Evolutionary conservation across 805 yeast genomes (phyloP).

Genomic region (Saturnispora bothae): DNA sequence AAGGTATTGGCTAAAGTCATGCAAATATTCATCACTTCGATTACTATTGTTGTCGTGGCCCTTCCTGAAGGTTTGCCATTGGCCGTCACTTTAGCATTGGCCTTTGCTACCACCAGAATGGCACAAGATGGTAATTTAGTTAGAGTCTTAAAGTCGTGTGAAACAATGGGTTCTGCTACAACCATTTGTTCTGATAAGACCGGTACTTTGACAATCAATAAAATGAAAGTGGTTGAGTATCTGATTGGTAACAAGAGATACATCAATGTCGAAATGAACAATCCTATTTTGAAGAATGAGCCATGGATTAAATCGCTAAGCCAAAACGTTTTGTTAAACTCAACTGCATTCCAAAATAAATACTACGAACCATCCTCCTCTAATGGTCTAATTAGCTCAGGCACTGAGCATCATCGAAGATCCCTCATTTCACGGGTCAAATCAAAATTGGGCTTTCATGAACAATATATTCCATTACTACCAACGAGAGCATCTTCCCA

Average conservation of each 20-base stretch:
- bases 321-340: conserved; percentile 63
- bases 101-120: conserved; percentile 98
- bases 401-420: neutral
- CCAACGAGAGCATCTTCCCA: neutral
- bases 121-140: conserved; percentile 92
- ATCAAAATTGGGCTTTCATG: neutral
- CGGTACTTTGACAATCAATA: conserved; percentile 91
- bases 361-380: conserved; percentile 16
- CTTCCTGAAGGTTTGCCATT: conserved; percentile 99
- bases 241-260: conserved; percentile 42
- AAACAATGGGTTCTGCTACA: conserved; percentile 98
- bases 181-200: conserved; percentile 96
- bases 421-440: conserved; percentile 7
- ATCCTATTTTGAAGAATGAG: conserved; percentile 3
- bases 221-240: conserved; percentile 83
- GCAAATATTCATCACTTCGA: conserved; percentile 80
- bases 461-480: neutral
- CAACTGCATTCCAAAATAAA: conserved; percentile 78
- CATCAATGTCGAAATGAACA: conserved; percentile 38
- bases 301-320: conserved; percentile 24
- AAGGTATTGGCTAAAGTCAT: conserved; percentile 77
- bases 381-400: too few species aligned
- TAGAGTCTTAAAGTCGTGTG: conserved; percentile 89
- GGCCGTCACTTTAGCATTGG: conserved; percentile 93
- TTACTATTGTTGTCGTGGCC: conserved; percentile 91